Base-by-base conservation (phyloP, 257 asterid genomes). In the Penstemon newberryi region DNA sequence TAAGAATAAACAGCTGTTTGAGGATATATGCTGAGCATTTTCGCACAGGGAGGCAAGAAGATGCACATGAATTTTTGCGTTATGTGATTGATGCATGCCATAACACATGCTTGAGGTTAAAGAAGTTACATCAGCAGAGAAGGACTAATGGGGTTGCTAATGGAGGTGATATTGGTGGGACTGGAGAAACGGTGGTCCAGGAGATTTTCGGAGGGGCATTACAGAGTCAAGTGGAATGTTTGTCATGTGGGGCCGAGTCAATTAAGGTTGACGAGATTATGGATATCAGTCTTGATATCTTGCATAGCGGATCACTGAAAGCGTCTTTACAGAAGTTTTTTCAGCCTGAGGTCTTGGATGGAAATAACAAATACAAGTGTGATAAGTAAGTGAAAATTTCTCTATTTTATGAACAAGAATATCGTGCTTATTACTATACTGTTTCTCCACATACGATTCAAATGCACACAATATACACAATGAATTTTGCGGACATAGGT, bases 81-180 rank as follows among this genome's bases (percentile, higher is more conserved):
- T 94, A 94, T 83, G 98, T 94, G 74, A 94, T 94, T 56, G 99
- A 91, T 75, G 92, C 96, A 12, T 94, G 99, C 77, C 99, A 94
- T 75, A 85, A 91, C 65, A 84, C 98, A 7, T 94, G 99, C 73
- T 80, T 94, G 82, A 84, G 96, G 81, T 70, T 90, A 77, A 89
- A 85, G 86, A 94, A 89, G 80, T 81, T 91, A 75, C 96, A 89
- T 71, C 86, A 75, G 45, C 90, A 82, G 61, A 79, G 82, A 73
- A 79, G 84, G 64, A 85, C 79, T 62, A 80, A 63, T 67, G 95
- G 80, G 68, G 73, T 69, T 72, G 79, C 75, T 51, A 84, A 72
- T 76, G 86, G 84, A 63, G 85, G 84, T 56, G 84, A 81, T 79
- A 73, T 63, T 69, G 79, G 75, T 74, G 90, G 73, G 69, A 72